Base-by-base conservation (phyloP, 2,329 filamentous ascomycete genomes). In the Fusarium sarcochroum region DNA sequence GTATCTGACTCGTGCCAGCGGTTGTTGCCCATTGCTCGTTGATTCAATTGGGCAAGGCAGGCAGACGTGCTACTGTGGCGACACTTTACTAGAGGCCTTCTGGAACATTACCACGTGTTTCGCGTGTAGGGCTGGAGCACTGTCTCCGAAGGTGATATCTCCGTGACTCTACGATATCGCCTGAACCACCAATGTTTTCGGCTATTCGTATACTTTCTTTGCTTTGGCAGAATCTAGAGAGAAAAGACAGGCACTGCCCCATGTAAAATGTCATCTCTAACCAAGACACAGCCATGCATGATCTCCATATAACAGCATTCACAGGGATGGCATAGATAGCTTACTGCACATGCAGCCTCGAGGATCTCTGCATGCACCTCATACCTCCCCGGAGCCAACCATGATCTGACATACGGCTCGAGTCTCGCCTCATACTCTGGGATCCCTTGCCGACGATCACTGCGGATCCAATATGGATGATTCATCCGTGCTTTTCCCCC, bases 381-480 rank as follows among this genome's bases (percentile, higher is more conserved):
- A 23, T 25, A 13, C 14, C 4, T 11, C 38, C 13, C 37, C 20
- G 11, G 27, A 46, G 21, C 48, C 58, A 68, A 49, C 48, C 60
- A 68, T 25, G 14, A 14, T 42, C 38, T 41, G 20, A 30, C 15
- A 7, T 6, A 25, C 20, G 11, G 37, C 17, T 5, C 30, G 30
- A 30, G 44, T 58, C 49, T 53, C 38, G 32, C n/a, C 42, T 57
- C 6, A 15, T 42, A n/a, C 38, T 21, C 52, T 6, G 18, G 59
- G 59, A 68, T 45, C 34, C 69, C 55, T 48, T 38, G 32, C 18
- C 42, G 32, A 59, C 45, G 58, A 73, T 73, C 59, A 38, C 25
- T 72, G 62, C 69, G 64, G 67, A 66, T 69, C 67, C 69, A 64
- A 56, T 42, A 66, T 68, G 65, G 63, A 47, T 67, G 60, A 58